Evolutionary conservation across 129 eudicot genomes (phyloP).

Genomic region (Logfia minima): DNA sequence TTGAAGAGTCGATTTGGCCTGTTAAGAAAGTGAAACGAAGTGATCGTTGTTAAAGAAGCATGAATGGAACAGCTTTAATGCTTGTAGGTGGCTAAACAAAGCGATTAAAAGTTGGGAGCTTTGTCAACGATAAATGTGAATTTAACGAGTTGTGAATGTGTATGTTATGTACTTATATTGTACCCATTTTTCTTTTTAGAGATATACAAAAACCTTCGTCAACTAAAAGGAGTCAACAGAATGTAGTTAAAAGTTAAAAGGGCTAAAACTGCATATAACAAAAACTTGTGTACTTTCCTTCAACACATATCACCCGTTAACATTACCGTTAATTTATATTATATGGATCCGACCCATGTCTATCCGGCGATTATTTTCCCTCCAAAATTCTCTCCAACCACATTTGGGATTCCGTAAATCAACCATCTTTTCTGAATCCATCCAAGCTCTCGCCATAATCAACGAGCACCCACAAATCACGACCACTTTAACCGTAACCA

Average conservation of each 20-base stretch:
- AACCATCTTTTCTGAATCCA: conserved; percentile 17
- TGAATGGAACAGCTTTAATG: too few relatives aligned
- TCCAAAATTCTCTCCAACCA: conserved; percentile 39
- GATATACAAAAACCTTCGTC: too few relatives aligned
- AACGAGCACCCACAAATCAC: conserved; percentile 21
- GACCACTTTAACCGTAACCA: conserved; percentile 20
- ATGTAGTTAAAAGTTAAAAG: conserved; percentile 7
- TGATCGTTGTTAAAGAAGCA: too few relatives aligned
- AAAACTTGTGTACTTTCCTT: not conserved
- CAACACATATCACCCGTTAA: not conserved
- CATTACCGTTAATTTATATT: not conserved
- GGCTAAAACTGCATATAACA: not conserved
- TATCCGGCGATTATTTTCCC: conserved; percentile 48
- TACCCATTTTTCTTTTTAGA: too few relatives aligned
- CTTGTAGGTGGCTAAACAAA: too few relatives aligned
- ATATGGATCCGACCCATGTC: conserved; percentile 47
- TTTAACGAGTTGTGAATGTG: too few relatives aligned
- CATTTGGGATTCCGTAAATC: conserved; percentile 28
- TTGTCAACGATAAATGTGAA: too few relatives aligned
- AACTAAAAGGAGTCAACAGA: too few relatives aligned
- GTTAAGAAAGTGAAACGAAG: too few relatives aligned
- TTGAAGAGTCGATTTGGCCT: too few relatives aligned
- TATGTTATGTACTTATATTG: too few relatives aligned
- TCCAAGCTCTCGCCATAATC: conserved; percentile 30
- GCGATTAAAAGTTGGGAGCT: too few relatives aligned